A percentile compares a stretch with the other conserved stretches of the same genome.
Conservation (phyloP, 2,329 filamentous ascomycete genomes). For the Pyricularia pennisetigena region DNA sequence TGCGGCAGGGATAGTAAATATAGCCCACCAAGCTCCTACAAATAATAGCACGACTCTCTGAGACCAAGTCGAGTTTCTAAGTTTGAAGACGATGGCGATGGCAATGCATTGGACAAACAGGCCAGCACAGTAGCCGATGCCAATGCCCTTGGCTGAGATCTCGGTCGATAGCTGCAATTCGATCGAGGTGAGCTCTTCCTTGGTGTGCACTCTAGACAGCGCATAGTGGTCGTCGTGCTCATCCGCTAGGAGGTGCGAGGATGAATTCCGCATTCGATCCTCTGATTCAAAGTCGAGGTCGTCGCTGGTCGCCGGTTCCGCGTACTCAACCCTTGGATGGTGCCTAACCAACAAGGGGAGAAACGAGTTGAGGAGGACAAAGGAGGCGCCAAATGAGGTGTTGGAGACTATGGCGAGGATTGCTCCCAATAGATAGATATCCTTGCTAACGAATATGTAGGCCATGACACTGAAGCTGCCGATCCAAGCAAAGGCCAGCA, state of each 20-base stretch:
- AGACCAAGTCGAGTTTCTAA: conserved; percentile 72
- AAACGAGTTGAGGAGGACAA: conserved; percentile 92
- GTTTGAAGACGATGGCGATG: conserved; percentile 64
- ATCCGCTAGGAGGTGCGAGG: conserved; percentile 32
- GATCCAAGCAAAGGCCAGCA: conserved; percentile 74
- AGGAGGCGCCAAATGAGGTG: conserved; percentile 88
- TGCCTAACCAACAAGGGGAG: conserved; percentile 82
- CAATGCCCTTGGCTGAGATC: conserved; percentile 87
- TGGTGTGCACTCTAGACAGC: conserved; percentile 28
- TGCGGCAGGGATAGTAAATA: conserved; percentile 82
- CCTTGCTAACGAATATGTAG: conserved; percentile 69
- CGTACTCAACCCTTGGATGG: conserved; percentile 46
- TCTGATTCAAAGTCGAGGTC: not conserved
- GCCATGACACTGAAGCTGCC: conserved; percentile 80
- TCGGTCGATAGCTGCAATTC: conserved; percentile 78
- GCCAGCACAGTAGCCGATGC: conserved; percentile 84
- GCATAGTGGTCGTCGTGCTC: conserved; percentile 8
- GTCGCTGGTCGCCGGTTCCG: not conserved
- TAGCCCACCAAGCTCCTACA: conserved; percentile 85
- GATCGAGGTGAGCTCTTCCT: conserved; percentile 43
- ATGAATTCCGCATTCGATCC: conserved; percentile 30
- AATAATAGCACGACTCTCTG: conserved; percentile 79
- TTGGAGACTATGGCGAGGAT: conserved; percentile 84
- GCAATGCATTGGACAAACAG: conserved; percentile 74
- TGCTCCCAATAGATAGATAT: conserved; percentile 70